Base-by-base conservation (phyloP, 371 early-diverging fungal genomes). In the Paraphysoderma sedebokerense region DNA sequence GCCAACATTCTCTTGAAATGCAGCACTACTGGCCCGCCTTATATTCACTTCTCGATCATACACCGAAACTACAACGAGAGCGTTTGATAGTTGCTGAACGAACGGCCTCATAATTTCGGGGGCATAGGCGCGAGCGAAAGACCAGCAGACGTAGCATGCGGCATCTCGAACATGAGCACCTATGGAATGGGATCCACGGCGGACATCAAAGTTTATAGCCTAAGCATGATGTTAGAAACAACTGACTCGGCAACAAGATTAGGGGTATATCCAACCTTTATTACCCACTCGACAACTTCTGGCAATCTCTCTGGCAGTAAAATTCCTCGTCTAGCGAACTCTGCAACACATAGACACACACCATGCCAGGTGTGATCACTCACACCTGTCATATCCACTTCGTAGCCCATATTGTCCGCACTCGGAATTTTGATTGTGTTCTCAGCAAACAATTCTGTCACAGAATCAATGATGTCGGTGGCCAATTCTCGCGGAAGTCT, bases 1-100 rank as follows among this genome's bases (percentile, higher is more conserved):
- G 7, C 98, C 98, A 23, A 90, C 95, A 49, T 86, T 85, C 57
- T 97, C 98, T 59, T 97, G 98, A 58, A 93, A 92, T 0, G 98
- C 95, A 19, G 98, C 96, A 53, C 81, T 79, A 29, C 83, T 82
- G 1, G 98, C 98, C n/a, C 98, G 68, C 19, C 98, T 77, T 8
- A 95, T 83, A 49, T 87, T 84, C 34, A 91, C 73, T 50, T 97
- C 98, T 17, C 97, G 76, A 60, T 97, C 98, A 61, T 87, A 84
- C 2, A 88, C 69, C 0, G 86, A 77, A 5, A 80, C 78, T 0
- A 79, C 74, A 2, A 88, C 78, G 26, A 96, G 61, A 13, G 70
- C 68, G 17, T 73, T 72, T 2, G 88, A 83, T 50, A 92, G 61
- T 24, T 67, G 59, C 2, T 53, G 27, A 11, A 76, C 74, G 61